Percentiles rank a stretch among this genome's conserved stretches.
Conservation (phyloP, 345 rosid species). For the Laguncularia racemosa region DNA sequence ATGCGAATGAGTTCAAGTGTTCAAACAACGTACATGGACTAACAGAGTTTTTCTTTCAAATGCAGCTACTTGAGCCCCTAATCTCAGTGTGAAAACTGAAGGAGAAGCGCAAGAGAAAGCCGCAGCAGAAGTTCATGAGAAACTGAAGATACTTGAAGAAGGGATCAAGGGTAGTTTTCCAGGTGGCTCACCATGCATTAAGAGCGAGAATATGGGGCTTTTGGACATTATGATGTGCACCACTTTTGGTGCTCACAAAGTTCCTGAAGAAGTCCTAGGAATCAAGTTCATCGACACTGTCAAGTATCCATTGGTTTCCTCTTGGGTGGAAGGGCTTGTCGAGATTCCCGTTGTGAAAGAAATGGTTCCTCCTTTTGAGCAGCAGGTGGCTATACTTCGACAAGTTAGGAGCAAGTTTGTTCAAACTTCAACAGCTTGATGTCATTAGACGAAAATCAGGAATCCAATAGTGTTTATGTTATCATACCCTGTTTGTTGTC, state of each 20-base stretch:
- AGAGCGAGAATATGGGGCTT: slow-evolving; percentile 18
- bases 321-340: slow-evolving; percentile 27
- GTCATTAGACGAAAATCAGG: neutral
- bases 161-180: slow-evolving; percentile 28
- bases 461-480: neutral
- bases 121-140: slow-evolving; percentile 25
- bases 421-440: neutral
- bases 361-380: slow-evolving; percentile 20
- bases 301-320: slow-evolving; percentile 20
- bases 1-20: too few relatives aligned
- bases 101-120: slow-evolving; percentile 39
- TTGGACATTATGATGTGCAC: slow-evolving; percentile 24
- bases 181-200: slow-evolving; percentile 10
- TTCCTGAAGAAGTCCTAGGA: slow-evolving; percentile 27
- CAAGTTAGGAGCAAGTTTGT: slow-evolving; percentile 11
- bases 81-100: slow-evolving; percentile 9
- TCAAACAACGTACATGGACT: too few relatives aligned
- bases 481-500: too few relatives aligned
- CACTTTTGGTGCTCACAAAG: slow-evolving; percentile 21
- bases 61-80: slow-evolving; percentile 23
- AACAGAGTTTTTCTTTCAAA: too few relatives aligned
- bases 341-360: slow-evolving; percentile 21
- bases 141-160: slow-evolving; percentile 28
- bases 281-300: slow-evolving; percentile 24
- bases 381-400: slow-evolving; percentile 17